phyloP scores from a whole-genome alignment of 2,329 filamentous ascomycete species.

The Calonectria pseudoturangicola region DNA sequence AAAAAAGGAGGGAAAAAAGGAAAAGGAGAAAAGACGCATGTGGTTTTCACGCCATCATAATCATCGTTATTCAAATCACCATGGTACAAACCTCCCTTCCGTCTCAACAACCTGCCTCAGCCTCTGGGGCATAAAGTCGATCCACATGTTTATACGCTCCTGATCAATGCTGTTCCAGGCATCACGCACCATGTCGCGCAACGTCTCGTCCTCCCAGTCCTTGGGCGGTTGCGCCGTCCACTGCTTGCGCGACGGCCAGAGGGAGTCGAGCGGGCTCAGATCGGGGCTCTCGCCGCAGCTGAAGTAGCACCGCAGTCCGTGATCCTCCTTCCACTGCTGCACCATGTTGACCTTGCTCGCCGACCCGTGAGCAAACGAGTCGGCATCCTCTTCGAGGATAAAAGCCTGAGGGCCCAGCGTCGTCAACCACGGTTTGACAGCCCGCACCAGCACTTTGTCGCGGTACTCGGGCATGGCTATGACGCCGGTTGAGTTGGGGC shows the following conservation, averaged over 20 bases:
- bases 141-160: constrained; percentile 60
- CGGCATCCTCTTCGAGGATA: constrained; percentile 60
- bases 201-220: constrained; percentile 60
- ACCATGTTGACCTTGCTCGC: constrained; percentile 60
- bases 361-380: constrained; percentile 60
- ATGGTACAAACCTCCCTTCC: constrained; percentile 58
- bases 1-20: background rate
- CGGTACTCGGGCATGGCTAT: constrained; percentile 61
- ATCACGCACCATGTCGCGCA: constrained; percentile 56
- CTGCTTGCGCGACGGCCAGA: constrained; percentile 60
- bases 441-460: constrained; percentile 59
- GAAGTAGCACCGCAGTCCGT: constrained; percentile 58
- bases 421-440: constrained; percentile 59
- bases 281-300: constrained; percentile 62
- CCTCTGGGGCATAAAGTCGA: constrained; percentile 61
- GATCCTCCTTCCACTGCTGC: constrained; percentile 61
- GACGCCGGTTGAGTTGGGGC: constrained; percentile 56
- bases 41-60: background rate
- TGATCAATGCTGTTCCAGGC: constrained; percentile 56
- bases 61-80: constrained; percentile 50
- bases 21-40: background rate
- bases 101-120: constrained; percentile 57
- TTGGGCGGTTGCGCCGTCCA: constrained; percentile 55
- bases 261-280: constrained; percentile 59
- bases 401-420: constrained; percentile 51